Percentiles rank a stretch among this genome's conserved stretches.
Conservation (phyloP, 2,329 filamentous ascomycete species). For the Parascedosporium putredinis region DNA sequence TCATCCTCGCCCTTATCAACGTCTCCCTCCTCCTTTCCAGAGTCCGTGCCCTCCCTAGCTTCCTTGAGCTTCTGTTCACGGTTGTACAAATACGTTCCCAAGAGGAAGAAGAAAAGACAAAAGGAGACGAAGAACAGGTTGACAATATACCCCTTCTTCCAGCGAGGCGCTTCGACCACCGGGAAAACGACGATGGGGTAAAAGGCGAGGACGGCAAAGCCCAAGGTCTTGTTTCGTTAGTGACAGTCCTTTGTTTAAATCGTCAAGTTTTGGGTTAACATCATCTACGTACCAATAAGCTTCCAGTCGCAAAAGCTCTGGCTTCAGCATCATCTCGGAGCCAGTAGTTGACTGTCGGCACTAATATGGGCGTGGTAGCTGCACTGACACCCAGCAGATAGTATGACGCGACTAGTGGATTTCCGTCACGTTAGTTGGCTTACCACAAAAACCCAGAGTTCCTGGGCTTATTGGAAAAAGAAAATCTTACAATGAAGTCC, state of each 20-base stretch:
- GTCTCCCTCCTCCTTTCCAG: neutral
- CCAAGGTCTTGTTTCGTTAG: conserved; percentile 14
- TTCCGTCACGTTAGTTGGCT: neutral
- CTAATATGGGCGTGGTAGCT: conserved; percentile 16
- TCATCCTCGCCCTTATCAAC: neutral
- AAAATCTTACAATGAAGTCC: conserved; percentile 13
- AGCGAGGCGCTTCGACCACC: conserved; percentile 13
- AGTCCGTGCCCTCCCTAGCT: conserved; percentile 1
- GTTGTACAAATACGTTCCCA: conserved; percentile 10
- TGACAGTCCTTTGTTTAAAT: too few relatives aligned
- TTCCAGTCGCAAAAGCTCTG: conserved; percentile 14
- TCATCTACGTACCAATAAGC: conserved; percentile 14
- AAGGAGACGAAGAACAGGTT: conserved; percentile 14
- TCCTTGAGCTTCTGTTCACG: conserved; percentile 10
- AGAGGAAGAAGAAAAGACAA: conserved; percentile 10
- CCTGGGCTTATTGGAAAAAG: too few relatives aligned
- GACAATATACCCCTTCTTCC: conserved; percentile 16
- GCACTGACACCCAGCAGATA: conserved; percentile 16
- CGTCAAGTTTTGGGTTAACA: neutral
- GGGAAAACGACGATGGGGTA: conserved; percentile 14
- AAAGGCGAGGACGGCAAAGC: conserved; percentile 13
- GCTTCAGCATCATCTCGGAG: conserved; percentile 17
- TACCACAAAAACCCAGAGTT: too few relatives aligned
- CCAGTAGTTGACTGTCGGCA: conserved; percentile 16
- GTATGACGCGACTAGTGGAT: conserved; percentile 9